Evolutionary conservation across 768 basidiomycete species (phyloP), one percentile per base, ranked within the genome.

Genomic region (Tephrocybe sp.): DNA sequence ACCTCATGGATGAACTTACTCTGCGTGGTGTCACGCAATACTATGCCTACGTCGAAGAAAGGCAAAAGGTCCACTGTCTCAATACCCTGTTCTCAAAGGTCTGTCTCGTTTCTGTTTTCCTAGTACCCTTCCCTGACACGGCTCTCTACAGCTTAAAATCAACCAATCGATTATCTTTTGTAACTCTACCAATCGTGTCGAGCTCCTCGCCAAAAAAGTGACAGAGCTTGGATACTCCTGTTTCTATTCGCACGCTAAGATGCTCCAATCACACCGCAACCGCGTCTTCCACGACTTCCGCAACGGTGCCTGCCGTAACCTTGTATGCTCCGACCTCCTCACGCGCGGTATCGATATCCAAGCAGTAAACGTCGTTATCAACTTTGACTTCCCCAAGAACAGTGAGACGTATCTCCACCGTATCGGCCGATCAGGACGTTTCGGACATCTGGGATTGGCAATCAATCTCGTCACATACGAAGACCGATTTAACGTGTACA

Each of bases 131-230:
- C 25, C 18, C 16, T 52, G 22, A 41, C 51, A 53, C 24, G 57
- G 42, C 16, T 16, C 34, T 40, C 49, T 50, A 11, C 65, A 97
- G 92, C 83, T 99, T 43, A 95, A 98, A 94, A 99, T 99, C 78
- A 99, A 99, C 73, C 95, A 99, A 74, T 97, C 95, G 52, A 98
- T 99, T 73, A 99, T 99, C 66, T 99, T 99, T 74, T 99, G 95
- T 74, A 99, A 99, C 78, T 97, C 95, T 57, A 99, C 95, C 62
- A 97, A 97, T 77, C 93, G 95, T 50, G 95, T 99, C 74, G 95
- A 99, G 72, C 88, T 99, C 41, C 81, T 99, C 60, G 95, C 95
- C 53, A 97, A 98, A 76, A 99, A 99, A 74, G 93, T 99, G 60
- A 99, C 95, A 11, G 97, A 99, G 64, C 86, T 97, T 45, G 95